Base-by-base conservation (phyloP, 306 rosid species). In the Fagus sylvatica region DNA sequence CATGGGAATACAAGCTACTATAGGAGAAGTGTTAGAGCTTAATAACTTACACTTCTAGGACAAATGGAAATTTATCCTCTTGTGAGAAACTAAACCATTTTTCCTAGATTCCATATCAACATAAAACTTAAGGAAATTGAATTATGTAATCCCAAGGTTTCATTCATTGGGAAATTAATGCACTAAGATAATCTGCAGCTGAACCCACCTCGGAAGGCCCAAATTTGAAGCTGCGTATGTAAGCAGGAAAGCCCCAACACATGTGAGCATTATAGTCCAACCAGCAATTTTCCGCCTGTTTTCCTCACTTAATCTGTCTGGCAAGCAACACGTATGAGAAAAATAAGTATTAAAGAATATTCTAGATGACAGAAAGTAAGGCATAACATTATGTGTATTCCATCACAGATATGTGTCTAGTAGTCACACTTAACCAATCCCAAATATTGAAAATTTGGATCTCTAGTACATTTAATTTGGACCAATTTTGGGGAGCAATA, bases 181-280 rank as follows among this genome's bases (percentile, higher is more conserved):
- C 11, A 56, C 62, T 68, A 76, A 28, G 74, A 37, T 65, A 69
- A 78, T 67, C 30, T 68, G 61, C 42, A 22, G 42, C 61, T 39
- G 59, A 61, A 77, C 91, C 36, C 75, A 94, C 98, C 98, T 85
- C 66, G 78, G 82, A 74, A 90, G 82, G 73, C 67, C 76, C 74
- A 74, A n/a, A 78, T 66, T 79, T 53, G 97, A 85, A 74, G 98
- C 98, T 64, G 97, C 84, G 78, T 75, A 92, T 46, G 98, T 88
- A 68, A 94, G 93, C 49, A 92, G 77, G 60, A 90, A 77, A 33
- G 87, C 89, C 69, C 97, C 98, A 2, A 89, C 49, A 77, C 98
- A 94, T 54, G 91, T 89, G 53, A 87, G n/a, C 74, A 85, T 76
- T 81, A 94, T 92, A 54, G 90, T 82, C 91, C 90, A 90, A 53